phyloP scores from a whole-genome alignment of 169 alveolate genomes.

The Eimeria zaria region DNA sequence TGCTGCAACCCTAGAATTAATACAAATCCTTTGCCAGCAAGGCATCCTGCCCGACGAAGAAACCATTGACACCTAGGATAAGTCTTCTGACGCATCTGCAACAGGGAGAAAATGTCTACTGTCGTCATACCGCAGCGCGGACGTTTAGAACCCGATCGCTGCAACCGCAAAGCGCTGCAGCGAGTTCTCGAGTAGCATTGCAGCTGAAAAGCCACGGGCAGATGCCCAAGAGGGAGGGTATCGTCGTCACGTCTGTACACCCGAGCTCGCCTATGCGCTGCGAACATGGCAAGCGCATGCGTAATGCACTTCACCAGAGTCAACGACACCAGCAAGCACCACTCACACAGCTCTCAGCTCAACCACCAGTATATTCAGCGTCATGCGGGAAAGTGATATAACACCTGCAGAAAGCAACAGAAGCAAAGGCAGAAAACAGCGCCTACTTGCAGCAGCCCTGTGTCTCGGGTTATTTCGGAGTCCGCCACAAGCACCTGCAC shows the following conservation, averaged over 20 bases:
- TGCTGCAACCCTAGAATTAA: neutral
- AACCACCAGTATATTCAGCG: neutral
- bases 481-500: slow-evolving; percentile 64
- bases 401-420: neutral
- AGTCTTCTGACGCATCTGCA: neutral
- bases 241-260: slow-evolving; percentile 52
- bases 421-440: neutral
- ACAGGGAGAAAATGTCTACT: neutral
- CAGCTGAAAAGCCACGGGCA: slow-evolving; percentile 67
- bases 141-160: slow-evolving; percentile 47
- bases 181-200: slow-evolving; percentile 57
- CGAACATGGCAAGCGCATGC: neutral
- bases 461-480: slow-evolving; percentile 36
- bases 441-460: slow-evolving; percentile 35
- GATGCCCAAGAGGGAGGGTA: slow-evolving; percentile 65
- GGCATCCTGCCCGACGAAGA: neutral
- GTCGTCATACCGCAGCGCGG: slow-evolving; percentile 36
- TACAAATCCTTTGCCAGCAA: neutral
- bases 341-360: neutral
- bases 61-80: neutral
- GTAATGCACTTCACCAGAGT: neutral
- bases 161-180: slow-evolving; percentile 59
- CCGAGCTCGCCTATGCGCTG: slow-evolving; percentile 57
- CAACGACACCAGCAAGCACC: neutral
- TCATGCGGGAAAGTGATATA: neutral